Percentiles rank a stretch among this genome's conserved stretches.
phyloP scores from a whole-genome alignment of 805 yeast species.

The Starmerella vaccinii region DNA sequence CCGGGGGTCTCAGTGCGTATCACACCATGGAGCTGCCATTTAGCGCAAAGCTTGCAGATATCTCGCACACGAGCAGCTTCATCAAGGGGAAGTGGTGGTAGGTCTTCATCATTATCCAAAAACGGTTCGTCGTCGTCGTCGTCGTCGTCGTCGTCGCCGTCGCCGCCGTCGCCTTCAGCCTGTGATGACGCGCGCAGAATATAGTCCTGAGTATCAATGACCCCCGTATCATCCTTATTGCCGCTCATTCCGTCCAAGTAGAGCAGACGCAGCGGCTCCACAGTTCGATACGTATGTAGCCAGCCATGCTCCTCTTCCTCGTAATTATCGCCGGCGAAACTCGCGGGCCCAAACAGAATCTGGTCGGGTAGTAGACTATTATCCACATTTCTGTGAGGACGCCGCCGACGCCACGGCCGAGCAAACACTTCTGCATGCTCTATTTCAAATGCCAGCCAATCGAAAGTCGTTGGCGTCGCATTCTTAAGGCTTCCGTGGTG shows the following conservation, averaged over 20 bases:
- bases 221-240: slow-evolving; percentile 1
- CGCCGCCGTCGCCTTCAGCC: too few species aligned
- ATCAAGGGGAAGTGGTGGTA: neutral
- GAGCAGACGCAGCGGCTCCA: neutral
- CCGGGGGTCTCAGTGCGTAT: slow-evolving; percentile 2
- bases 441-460: neutral
- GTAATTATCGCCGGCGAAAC: neutral
- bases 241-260: slow-evolving; percentile 1
- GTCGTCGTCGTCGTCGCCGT: too few species aligned
- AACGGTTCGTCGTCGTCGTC: too few species aligned
- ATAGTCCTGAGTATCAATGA: slow-evolving; percentile 1
- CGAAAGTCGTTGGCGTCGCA: neutral
- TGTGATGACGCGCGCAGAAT: neutral
- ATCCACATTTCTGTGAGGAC: neutral
- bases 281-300: neutral
- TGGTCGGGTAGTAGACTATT: too few species aligned
- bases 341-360: too few species aligned
- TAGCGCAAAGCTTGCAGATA: neutral
- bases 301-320: neutral
- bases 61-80: neutral
- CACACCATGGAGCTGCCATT: neutral
- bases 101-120: neutral
- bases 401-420: neutral
- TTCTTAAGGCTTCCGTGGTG: neutral
- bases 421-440: neutral